phyloP scores from a whole-genome alignment of 306 rosid genomes.

The Rubus idaeus region DNA sequence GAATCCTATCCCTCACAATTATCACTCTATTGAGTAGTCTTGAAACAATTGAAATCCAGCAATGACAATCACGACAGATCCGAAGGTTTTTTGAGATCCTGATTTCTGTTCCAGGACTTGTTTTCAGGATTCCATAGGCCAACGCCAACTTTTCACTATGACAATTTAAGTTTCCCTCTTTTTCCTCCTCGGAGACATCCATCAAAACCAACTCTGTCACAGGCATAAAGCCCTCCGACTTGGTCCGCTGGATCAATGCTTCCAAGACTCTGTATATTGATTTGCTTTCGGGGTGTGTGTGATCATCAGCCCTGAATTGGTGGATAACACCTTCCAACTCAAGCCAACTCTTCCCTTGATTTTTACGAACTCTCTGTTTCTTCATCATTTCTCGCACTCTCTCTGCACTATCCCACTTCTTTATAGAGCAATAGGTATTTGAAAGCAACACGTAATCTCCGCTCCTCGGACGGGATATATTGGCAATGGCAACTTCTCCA shows the following conservation, averaged over 20 bases:
- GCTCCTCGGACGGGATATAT: conserved; percentile 47
- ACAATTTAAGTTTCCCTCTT: conserved; percentile 53
- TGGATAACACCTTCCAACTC: conserved; percentile 53
- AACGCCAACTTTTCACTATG: conserved; percentile 73
- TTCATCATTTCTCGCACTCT: conserved; percentile 58
- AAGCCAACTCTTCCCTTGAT: conserved; percentile 62
- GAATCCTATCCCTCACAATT: conserved; percentile 69
- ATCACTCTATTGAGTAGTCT: conserved; percentile 48
- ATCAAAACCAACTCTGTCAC: conserved; percentile 67
- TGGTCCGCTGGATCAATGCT: conserved; percentile 50
- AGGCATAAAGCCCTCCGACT: conserved; percentile 53
- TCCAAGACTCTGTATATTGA: conserved; percentile 53
- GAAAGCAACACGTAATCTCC: conserved; percentile 75
- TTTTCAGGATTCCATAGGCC: conserved; percentile 61
- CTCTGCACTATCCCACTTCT: conserved; percentile 66
- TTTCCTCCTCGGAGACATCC: conserved; percentile 84
- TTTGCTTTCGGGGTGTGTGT: conserved; percentile 53
- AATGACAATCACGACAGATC: conserved; percentile 47
- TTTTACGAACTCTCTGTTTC: conserved; percentile 53
- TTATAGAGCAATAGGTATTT: conserved; percentile 63
- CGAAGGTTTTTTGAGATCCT: conserved; percentile 58
- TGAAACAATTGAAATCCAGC: conserved; percentile 54
- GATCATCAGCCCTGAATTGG: conserved; percentile 59
- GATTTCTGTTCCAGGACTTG: conserved; percentile 61
- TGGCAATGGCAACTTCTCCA: conserved; percentile 63